Percentiles rank a stretch among this genome's conserved stretches.
These are phyloP conservation scores for Crithidia fasciculata DNA, from an alignment of 208 protist genomes.

Conservation along the genomic window DNA sequence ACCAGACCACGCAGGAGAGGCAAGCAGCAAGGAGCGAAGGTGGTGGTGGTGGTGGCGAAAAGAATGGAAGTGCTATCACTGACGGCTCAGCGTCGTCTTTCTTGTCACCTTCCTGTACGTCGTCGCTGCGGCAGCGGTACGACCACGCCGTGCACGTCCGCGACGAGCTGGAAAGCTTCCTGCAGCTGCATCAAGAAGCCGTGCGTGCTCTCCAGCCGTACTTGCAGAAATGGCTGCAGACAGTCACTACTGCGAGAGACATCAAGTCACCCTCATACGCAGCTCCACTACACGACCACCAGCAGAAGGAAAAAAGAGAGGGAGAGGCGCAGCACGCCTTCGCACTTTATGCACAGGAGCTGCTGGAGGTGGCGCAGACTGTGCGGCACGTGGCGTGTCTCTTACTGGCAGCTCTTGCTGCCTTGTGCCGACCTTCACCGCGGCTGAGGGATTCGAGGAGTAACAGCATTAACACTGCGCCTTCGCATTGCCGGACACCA, in stretches of 20 bases:
- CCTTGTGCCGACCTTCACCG: conserved; percentile 25
- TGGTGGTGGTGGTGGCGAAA: too few species aligned
- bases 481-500: neutral
- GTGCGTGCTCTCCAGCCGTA: conserved; percentile 29
- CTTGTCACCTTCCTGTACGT: neutral
- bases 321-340: neutral
- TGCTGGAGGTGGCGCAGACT: conserved; percentile 34
- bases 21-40: too few species aligned
- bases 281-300: neutral
- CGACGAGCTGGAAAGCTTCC: conserved; percentile 28
- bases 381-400: conserved; percentile 21
- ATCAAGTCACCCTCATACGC: neutral
- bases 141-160: conserved; percentile 23
- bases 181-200: conserved; percentile 34
- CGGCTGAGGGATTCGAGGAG: neutral
- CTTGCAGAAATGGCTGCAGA: conserved; percentile 17
- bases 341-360: conserved; percentile 15
- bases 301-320: too few species aligned
- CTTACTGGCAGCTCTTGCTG: conserved; percentile 22
- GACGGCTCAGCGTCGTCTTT: neutral
- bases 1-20: too few species aligned
- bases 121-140: conserved; percentile 32
- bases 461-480: neutral
- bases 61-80: neutral
- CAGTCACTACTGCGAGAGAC: too few species aligned